Evolutionary conservation across 2,329 filamentous ascomycete species (phyloP), one percentile per base, ranked within the genome.

Genomic region (Scolecobasidium constrictum): DNA sequence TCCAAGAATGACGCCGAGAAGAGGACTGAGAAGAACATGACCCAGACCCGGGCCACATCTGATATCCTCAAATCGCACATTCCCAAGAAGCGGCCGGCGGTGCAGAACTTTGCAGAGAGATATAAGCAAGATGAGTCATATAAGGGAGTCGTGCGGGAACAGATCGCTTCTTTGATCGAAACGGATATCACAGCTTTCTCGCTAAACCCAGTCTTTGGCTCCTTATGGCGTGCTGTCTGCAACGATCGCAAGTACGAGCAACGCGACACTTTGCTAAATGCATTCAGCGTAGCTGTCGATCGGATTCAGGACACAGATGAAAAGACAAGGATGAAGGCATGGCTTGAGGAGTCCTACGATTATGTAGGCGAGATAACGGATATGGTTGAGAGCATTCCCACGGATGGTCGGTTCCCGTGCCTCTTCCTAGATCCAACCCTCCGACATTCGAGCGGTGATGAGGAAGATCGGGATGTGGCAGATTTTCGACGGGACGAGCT

Each of bases 321-420:
- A 33, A 68, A 63, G 47, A 44, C 40, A 0, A 52, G 54, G 1
- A 65, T 72, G 63, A 68, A 64, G 49, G 46, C 43, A 0, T 75
- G 71, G 71, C 55, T 74, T 2, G 68, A 67, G 9, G 67, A 67
- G 43, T 73, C 69, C 2, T 73, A 73, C 49, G 64, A 73, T 50
- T 68, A 62, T 47, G 60, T 57, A 0, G 62, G 55, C 4, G 68
- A 72, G 18, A 66, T 73, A 5, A 44, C 58, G 18, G 54, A 59
- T 0, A 47, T 55, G 4, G 60, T 73, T 19, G 47, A 56, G 3
- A 40, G 50, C 0, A 60, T 73, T 1, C 53, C 64, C 0, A 54
- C 56, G 2, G 52, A 56, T 9, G 56, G 66, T 11, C 53, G 53
- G 18, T 73, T 64, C 43, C 70, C 69, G 2, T 67, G 70, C 21